Conservation (phyloP, 176 grass and related monocot genomes). For the Cenchrus purpureus region DNA sequence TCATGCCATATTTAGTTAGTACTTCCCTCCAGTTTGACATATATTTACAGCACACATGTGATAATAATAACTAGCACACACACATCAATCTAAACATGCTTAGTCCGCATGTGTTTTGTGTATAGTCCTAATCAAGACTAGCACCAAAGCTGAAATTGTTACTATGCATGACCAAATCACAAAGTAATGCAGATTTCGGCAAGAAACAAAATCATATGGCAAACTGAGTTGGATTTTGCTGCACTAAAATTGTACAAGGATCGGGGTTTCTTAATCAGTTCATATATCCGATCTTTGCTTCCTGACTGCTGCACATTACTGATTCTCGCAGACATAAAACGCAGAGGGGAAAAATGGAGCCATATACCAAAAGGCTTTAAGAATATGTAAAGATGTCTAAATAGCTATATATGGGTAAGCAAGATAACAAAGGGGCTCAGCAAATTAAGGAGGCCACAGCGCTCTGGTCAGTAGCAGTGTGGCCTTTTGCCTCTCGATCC, state of each 20-base stretch:
- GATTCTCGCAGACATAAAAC: background rate
- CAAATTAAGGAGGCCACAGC: slow-evolving; percentile 7
- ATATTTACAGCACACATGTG: slow-evolving; percentile 2
- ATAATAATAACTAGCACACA: slow-evolving; percentile 25
- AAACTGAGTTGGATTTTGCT: background rate
- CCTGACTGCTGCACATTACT: background rate
- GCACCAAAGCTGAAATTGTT: background rate
- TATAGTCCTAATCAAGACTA: background rate
- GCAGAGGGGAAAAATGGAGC: slow-evolving; percentile 31
- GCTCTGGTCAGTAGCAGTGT: slow-evolving; percentile 23
- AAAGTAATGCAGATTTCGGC: background rate
- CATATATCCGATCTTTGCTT: background rate
- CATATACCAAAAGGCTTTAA: slow-evolving; percentile 18
- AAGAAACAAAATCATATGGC: background rate
- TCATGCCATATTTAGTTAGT: too few relatives aligned
- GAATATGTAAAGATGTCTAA: slow-evolving; percentile 34
- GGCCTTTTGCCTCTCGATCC: background rate
- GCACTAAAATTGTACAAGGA: background rate
- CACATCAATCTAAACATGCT: too few relatives aligned
- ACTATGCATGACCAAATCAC: background rate
- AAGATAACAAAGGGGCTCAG: slow-evolving; percentile 34
- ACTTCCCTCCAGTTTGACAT: too few relatives aligned
- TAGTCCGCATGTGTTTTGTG: too few relatives aligned
- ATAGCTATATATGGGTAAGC: slow-evolving; percentile 54
- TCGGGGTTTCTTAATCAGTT: slow-evolving; percentile 5